phyloP scores from a whole-genome alignment of 768 basidiomycete species.

The Xanthoconium purpureum region DNA sequence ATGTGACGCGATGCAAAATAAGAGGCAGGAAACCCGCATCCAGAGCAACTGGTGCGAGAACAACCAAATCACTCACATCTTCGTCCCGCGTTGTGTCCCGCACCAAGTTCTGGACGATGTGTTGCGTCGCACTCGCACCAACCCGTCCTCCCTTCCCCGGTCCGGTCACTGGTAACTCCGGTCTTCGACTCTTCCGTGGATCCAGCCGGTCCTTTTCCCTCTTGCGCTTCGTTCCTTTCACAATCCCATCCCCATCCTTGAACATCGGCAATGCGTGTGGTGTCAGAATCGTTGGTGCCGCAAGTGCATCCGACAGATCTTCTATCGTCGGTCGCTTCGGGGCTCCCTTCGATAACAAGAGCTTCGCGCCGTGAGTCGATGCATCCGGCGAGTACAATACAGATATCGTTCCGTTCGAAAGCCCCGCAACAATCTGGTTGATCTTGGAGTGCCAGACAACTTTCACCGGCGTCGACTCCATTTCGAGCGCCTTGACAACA shows the following conservation, averaged over 20 bases:
- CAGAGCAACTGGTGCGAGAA: neutral
- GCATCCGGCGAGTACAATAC: constrained; percentile 91
- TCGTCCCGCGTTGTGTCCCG: constrained; percentile 87
- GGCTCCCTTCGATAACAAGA: constrained; percentile 84
- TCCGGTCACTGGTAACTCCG: constrained; percentile 89
- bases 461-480: constrained; percentile 81
- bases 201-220: constrained; percentile 86
- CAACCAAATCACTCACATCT: constrained; percentile 70
- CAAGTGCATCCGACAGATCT: constrained; percentile 83
- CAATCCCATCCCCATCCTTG: constrained; percentile 69
- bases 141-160: constrained; percentile 93
- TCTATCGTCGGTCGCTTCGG: constrained; percentile 78
- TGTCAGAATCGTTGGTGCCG: constrained; percentile 85
- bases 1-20: constrained; percentile 8
- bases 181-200: constrained; percentile 87
- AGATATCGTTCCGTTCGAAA: constrained; percentile 83
- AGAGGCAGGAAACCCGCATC: neutral
- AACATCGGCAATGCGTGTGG: constrained; percentile 94
- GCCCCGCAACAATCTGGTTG: constrained; percentile 89
- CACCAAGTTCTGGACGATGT: constrained; percentile 93
- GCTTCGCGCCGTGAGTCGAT: constrained; percentile 89
- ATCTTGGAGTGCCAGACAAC: constrained; percentile 96
- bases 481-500: constrained; percentile 61
- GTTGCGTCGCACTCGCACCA: constrained; percentile 95
- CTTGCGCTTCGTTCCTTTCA: constrained; percentile 79